Evolutionary conservation across 1,284 basidiomycete species (phyloP).

Genomic region (Fomitiporia mediterranea): DNA sequence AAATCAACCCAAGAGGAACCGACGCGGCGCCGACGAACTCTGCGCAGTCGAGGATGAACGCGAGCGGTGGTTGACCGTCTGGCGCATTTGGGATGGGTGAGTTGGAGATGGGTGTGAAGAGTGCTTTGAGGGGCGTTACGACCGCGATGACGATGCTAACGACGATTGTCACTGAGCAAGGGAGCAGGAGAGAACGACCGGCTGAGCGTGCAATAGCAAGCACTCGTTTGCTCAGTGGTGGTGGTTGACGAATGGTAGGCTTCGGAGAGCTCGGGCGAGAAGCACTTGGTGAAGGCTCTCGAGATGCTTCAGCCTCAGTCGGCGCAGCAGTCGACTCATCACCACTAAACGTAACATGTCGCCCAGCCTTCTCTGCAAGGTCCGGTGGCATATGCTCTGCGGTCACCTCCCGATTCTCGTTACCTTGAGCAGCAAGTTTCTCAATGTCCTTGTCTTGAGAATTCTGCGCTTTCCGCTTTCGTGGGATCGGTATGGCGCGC

Average conservation of each 20-base stretch:
- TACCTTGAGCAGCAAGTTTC: neutral
- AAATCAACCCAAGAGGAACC: slow-evolving; percentile 69
- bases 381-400: neutral
- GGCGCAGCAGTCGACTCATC: slow-evolving; percentile 26
- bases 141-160: slow-evolving; percentile 64
- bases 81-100: slow-evolving; percentile 58
- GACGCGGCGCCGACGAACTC: slow-evolving; percentile 66
- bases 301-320: slow-evolving; percentile 25
- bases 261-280: slow-evolving; percentile 25
- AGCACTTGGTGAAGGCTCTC: neutral
- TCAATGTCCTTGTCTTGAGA: neutral
- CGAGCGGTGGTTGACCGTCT: slow-evolving; percentile 71
- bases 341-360: slow-evolving; percentile 31
- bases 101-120: slow-evolving; percentile 55
- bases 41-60: slow-evolving; percentile 53
- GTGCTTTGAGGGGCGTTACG: slow-evolving; percentile 62
- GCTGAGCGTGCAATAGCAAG: neutral
- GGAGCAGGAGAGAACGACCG: slow-evolving; percentile 25
- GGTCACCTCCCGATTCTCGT: neutral
- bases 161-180: slow-evolving; percentile 60
- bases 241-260: slow-evolving; percentile 13
- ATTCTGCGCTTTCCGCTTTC: neutral
- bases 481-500: neutral
- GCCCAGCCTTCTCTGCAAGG: slow-evolving; percentile 9
- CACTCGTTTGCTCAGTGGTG: neutral